A percentile compares a stretch with the other conserved stretches of the same genome.
Conservation (phyloP, 192 early-diverging fungal genomes). For the Powellomyces hirtus region DNA sequence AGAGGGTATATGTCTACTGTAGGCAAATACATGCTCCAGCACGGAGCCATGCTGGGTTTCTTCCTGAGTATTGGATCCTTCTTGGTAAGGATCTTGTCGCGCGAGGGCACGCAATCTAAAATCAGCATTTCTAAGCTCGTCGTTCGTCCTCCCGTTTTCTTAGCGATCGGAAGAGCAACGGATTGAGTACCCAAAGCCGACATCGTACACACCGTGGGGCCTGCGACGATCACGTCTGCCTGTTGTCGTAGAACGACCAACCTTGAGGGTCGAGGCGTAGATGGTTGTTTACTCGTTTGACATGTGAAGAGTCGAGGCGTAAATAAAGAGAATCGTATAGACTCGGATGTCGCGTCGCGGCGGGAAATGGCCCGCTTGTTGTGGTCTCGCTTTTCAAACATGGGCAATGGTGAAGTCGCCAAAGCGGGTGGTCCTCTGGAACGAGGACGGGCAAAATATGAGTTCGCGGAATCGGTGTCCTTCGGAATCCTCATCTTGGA, state of each 20-base stretch:
- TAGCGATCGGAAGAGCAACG: slow-evolving; percentile 3
- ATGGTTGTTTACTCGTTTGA: too few species aligned
- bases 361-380: too few species aligned
- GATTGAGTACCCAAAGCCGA: slow-evolving; percentile 14
- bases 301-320: too few species aligned
- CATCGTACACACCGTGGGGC: slow-evolving; percentile 18
- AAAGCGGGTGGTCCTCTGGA: too few species aligned
- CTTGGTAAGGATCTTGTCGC: slow-evolving; percentile 1
- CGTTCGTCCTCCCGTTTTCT: neutral
- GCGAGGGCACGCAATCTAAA: neutral
- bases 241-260: neutral
- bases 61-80: slow-evolving; percentile 28
- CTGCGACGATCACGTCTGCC: slow-evolving; percentile 3
- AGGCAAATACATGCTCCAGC: slow-evolving; percentile 33
- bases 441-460: too few species aligned
- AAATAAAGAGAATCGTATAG: too few species aligned
- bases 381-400: too few species aligned
- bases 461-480: too few species aligned
- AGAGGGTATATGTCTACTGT: slow-evolving; percentile 29
- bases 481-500: too few species aligned
- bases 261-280: neutral
- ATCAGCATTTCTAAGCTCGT: neutral
- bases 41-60: slow-evolving; percentile 35
- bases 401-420: too few species aligned
- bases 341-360: too few species aligned